These are phyloP conservation scores for Lithospermum erythrorhizon DNA, from an alignment of 257 asterid genomes.

Conservation along the genomic window DNA sequence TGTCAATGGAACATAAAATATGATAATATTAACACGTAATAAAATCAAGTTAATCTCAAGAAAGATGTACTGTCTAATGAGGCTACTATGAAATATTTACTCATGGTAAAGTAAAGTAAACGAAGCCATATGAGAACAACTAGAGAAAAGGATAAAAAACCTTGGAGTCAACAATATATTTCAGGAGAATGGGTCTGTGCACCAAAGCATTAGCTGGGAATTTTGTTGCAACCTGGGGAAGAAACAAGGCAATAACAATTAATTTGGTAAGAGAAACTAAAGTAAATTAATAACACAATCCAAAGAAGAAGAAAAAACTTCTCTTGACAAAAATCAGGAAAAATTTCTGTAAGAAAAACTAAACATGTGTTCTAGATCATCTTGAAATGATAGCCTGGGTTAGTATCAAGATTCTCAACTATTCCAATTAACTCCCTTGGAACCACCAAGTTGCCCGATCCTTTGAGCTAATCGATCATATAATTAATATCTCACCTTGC, in stretches of 20 bases:
- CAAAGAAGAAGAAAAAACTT: too few species aligned
- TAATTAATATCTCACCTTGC: too few species aligned
- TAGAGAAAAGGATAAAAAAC: conserved; percentile 21
- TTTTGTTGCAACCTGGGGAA: conserved; percentile 68
- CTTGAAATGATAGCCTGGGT: neutral
- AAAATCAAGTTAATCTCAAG: neutral
- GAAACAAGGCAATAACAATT: neutral
- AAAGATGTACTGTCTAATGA: too few species aligned
- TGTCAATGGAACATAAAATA: neutral
- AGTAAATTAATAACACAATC: too few species aligned
- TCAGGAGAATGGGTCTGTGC: conserved; percentile 67
- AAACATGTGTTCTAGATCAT: neutral
- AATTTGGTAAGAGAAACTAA: too few species aligned
- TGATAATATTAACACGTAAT: neutral
- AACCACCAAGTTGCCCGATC: neutral
- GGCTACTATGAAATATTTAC: too few species aligned
- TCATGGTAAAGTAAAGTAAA: neutral
- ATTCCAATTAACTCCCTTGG: neutral
- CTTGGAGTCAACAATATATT: conserved; percentile 54
- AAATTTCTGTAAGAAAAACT: neutral
- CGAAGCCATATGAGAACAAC: neutral
- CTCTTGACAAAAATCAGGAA: neutral
- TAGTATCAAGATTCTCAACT: neutral
- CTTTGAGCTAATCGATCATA: neutral
- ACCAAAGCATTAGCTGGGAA: conserved; percentile 74